Evolutionary conservation across 1,139 yeast genomes (phyloP).

Genomic region (Saccharomyces hybrid): DNA sequence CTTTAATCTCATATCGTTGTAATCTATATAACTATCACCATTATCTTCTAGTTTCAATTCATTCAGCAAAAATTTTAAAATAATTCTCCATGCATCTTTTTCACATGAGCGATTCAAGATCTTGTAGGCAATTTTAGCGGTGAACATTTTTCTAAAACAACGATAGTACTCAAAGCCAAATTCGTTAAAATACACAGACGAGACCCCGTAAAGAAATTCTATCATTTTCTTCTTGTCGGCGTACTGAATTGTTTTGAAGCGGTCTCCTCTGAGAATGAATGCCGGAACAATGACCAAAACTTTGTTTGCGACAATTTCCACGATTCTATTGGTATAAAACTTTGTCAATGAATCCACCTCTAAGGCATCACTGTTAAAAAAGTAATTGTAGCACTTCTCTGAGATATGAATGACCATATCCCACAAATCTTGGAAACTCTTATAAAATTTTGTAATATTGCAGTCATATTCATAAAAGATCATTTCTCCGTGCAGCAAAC

Average conservation of each 20-base stretch:
- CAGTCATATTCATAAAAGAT: slow-evolving; percentile 17
- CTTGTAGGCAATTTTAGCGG: slow-evolving; percentile 24
- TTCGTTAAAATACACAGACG: slow-evolving; percentile 27
- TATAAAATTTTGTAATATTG: slow-evolving; percentile 12
- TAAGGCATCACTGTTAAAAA: slow-evolving; percentile 10
- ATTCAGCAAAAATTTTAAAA: slow-evolving; percentile 18
- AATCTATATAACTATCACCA: neutral
- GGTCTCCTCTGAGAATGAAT: slow-evolving; percentile 19
- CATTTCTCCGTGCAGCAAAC: slow-evolving; percentile 20
- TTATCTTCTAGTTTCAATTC: slow-evolving; percentile 12
- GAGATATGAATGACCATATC: slow-evolving; percentile 17
- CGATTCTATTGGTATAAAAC: slow-evolving; percentile 25
- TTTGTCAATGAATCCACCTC: slow-evolving; percentile 14
- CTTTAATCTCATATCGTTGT: slow-evolving; percentile 3
- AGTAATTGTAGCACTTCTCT: slow-evolving; percentile 16
- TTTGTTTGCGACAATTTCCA: slow-evolving; percentile 23
- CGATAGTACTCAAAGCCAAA: slow-evolving; percentile 26
- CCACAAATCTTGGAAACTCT: slow-evolving; percentile 18
- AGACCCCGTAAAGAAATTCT: slow-evolving; percentile 17
- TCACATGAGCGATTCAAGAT: slow-evolving; percentile 18
- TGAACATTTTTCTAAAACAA: slow-evolving; percentile 26
- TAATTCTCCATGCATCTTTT: slow-evolving; percentile 23
- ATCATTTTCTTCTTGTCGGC: slow-evolving; percentile 15
- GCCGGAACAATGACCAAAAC: slow-evolving; percentile 22
- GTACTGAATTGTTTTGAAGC: slow-evolving; percentile 10